phyloP scores from a whole-genome alignment of 2,329 filamentous ascomycete genomes.

The Alternaria viburni region DNA sequence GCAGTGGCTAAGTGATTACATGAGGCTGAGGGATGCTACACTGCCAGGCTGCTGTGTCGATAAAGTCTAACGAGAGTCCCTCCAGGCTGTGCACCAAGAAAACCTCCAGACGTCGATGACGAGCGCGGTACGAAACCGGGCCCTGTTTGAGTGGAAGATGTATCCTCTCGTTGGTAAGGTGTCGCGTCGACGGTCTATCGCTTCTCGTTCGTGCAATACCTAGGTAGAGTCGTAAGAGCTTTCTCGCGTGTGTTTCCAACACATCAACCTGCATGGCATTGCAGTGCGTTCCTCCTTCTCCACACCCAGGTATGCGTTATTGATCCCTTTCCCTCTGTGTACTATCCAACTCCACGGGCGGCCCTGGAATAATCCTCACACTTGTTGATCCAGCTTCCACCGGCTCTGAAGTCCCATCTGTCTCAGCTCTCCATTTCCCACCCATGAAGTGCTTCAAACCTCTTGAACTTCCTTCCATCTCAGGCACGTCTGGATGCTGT shows the following conservation, averaged over 20 bases:
- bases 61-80: not conserved
- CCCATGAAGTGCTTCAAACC: not conserved
- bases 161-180: too few relatives aligned
- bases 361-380: not conserved
- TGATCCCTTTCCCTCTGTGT: not conserved
- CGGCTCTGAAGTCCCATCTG: not conserved
- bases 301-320: not conserved
- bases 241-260: not conserved
- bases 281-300: too few relatives aligned
- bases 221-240: accelerated
- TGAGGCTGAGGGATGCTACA: not conserved
- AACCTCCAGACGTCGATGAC: too few relatives aligned
- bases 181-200: not conserved
- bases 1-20: not conserved
- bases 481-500: not conserved
- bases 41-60: not conserved
- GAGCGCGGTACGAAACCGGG: too few relatives aligned
- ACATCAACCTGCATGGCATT: too few relatives aligned
- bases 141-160: too few relatives aligned
- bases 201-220: not conserved
- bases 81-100: too few relatives aligned
- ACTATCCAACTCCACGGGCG: not conserved
- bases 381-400: not conserved
- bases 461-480: not conserved
- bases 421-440: not conserved